Evolutionary conservation across 2,329 filamentous ascomycete genomes (phyloP).

Genomic region (Colletotrichum tropicale): DNA sequence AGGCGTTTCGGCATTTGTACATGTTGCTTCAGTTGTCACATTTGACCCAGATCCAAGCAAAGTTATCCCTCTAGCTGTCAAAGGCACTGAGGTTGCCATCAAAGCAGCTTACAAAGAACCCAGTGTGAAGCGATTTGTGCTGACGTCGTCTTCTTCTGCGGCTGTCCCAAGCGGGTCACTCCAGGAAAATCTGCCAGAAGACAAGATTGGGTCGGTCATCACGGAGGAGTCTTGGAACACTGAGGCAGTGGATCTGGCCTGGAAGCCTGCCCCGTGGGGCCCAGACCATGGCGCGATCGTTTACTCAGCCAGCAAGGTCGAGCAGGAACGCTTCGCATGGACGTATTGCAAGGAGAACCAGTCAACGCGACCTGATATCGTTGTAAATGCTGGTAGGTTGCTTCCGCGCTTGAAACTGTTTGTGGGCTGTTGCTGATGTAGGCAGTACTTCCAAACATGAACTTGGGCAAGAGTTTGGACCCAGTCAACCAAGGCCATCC

Average conservation of each 20-base stretch:
- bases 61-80: conserved; percentile 39
- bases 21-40: conserved; percentile 39
- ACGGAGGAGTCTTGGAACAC: conserved; percentile 38
- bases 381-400: conserved; percentile 8
- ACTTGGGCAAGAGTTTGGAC: conserved; percentile 28
- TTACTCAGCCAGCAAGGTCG: conserved; percentile 43
- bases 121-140: conserved; percentile 42
- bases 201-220: not conserved
- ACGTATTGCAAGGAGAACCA: conserved; percentile 37
- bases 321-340: conserved; percentile 41
- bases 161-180: conserved; percentile 18
- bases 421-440: conserved; percentile 26
- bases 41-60: conserved; percentile 39
- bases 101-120: conserved; percentile 36
- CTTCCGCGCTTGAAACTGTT: rapidly evolving
- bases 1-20: conserved; percentile 33
- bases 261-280: conserved; percentile 38
- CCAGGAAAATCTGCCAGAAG: conserved; percentile 20
- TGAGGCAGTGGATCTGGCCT: conserved; percentile 33
- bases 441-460: conserved; percentile 31
- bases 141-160: conserved; percentile 38
- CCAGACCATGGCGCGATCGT: conserved; percentile 28
- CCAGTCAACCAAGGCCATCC: conserved; percentile 22
- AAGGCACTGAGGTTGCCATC: conserved; percentile 31
- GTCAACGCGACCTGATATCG: conserved; percentile 16